Evolutionary conservation across 2,329 filamentous ascomycete genomes (phyloP).

Genomic region (Neonectria punicea): DNA sequence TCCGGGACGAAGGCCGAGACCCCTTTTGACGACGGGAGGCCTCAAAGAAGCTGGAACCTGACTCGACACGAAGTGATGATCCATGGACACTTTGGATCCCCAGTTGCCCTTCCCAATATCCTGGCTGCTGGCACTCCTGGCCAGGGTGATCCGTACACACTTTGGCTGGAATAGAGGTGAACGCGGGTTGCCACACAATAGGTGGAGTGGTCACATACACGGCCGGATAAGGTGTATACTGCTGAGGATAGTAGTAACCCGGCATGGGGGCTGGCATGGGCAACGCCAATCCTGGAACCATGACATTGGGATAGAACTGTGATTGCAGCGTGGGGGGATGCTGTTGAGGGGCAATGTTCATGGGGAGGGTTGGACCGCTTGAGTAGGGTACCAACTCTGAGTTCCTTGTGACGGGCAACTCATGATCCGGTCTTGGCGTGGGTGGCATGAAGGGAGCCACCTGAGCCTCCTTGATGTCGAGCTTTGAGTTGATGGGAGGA

Average conservation of each 20-base stretch:
- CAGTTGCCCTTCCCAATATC: neutral
- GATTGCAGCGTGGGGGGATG: neutral
- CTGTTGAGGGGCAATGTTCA: neutral
- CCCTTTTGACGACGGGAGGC: neutral
- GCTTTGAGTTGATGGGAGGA: neutral
- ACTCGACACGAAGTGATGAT: neutral
- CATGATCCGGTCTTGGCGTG: constrained; percentile 12
- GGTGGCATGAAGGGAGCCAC: constrained; percentile 15
- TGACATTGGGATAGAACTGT: neutral
- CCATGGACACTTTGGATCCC: neutral
- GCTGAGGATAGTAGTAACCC: neutral
- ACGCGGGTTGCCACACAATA: neutral
- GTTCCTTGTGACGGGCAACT: neutral
- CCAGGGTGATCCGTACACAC: neutral
- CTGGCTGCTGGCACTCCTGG: neutral
- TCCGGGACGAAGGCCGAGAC: neutral
- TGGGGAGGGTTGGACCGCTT: neutral
- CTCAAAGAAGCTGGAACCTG: neutral
- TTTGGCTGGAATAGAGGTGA: neutral
- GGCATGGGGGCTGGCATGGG: neutral
- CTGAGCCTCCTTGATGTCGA: neutral
- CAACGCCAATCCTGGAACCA: neutral
- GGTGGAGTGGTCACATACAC: neutral
- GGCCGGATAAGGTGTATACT: neutral
- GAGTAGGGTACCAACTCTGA: neutral